Base-by-base conservation (phyloP, 2,329 filamentous ascomycete genomes). In the Colletotrichum orchidophilum region DNA sequence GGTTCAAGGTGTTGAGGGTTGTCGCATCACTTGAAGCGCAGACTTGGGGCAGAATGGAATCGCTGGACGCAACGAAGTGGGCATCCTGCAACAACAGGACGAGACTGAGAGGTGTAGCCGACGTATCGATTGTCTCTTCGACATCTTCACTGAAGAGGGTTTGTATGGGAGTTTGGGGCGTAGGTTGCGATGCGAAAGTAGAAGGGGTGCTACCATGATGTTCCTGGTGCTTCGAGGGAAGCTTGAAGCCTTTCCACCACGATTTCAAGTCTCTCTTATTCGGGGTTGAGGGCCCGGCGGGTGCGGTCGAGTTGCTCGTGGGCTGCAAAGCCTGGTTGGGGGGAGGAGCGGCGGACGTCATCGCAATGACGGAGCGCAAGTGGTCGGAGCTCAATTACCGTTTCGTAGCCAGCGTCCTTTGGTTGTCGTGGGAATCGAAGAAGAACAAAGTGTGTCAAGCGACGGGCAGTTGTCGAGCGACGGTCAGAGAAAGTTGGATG, bases 211-310 rank as follows among this genome's bases (percentile, higher is more conserved):
- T 87, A 91, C 89, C 88, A 78, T 86, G 83, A 61, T 83, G 76
- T 75, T 91, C 88, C 66, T 89, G 86, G 70, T 87, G 85, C 77
- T 86, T 90, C 46, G 86, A 82, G 55, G 88, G 85, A 64, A 93
- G 89, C 84, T 96, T 96, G 84, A 99, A 98, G 77, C 92, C 91
- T 83, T 95, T 97, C 96, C 96, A 98, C 96, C 96, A 99, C 71
- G 94, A 97, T 76, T 95, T 93, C 76, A 98, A 86, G 80, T 97
- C 95, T 80, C 94, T 91, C 84, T 93, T 97, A 75, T 91, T 94
- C 33, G 94, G 94, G 66, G 93, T 94, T 52, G 94, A 94, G 80
- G 87, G 66, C 39, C 29, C 65, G 52, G 60, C 49, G 46, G 54
- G 58, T 29, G 70, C 60, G 33, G 66, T 70, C 60, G 70, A 65